Percentiles rank a stretch among this genome's conserved stretches.
Evolutionary conservation across 2,329 filamentous ascomycete genomes (phyloP).

Genomic region (Ophiostoma novo-ulmi): DNA sequence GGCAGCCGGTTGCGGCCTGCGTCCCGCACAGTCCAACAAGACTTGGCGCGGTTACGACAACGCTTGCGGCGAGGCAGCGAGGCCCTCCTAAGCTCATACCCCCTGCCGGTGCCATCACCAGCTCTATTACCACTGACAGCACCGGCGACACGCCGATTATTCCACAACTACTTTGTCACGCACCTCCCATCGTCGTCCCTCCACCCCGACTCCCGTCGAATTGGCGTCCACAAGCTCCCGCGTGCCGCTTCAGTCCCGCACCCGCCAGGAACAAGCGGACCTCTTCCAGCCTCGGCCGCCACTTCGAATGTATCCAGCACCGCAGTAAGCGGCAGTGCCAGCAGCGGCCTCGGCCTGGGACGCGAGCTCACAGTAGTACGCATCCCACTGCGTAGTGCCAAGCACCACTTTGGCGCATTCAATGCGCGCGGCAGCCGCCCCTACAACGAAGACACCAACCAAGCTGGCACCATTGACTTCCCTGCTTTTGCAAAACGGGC

Average conservation of each 20-base stretch:
- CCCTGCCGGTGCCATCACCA: background rate
- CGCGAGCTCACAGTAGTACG: constrained; percentile 89
- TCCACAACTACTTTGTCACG: constrained; percentile 97
- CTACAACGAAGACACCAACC: constrained; percentile 90
- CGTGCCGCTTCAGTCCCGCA: constrained; percentile 80
- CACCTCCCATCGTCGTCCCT: constrained; percentile 90
- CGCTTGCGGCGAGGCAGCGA: constrained; percentile 11
- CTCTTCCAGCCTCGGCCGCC: constrained; percentile 41
- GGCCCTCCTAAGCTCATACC: background rate
- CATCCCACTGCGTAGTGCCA: constrained; percentile 86
- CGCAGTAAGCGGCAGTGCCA: constrained; percentile 38
- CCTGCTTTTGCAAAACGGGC: constrained; percentile 85
- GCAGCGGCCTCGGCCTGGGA: constrained; percentile 36
- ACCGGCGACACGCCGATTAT: constrained; percentile 37
- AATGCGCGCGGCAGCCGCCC: constrained; percentile 74
- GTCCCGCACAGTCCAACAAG: background rate
- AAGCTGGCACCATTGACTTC: constrained; percentile 86
- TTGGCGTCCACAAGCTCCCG: constrained; percentile 71
- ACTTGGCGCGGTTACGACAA: constrained; percentile 10
- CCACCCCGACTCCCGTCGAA: constrained; percentile 72
- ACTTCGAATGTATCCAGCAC: constrained; percentile 40
- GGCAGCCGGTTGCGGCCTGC: background rate
- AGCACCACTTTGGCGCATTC: constrained; percentile 87
- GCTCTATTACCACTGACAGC: background rate
- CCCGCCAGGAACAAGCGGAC: constrained; percentile 45